Conservation (phyloP, 805 yeast genomes). For the Suhomyces emberorum region DNA sequence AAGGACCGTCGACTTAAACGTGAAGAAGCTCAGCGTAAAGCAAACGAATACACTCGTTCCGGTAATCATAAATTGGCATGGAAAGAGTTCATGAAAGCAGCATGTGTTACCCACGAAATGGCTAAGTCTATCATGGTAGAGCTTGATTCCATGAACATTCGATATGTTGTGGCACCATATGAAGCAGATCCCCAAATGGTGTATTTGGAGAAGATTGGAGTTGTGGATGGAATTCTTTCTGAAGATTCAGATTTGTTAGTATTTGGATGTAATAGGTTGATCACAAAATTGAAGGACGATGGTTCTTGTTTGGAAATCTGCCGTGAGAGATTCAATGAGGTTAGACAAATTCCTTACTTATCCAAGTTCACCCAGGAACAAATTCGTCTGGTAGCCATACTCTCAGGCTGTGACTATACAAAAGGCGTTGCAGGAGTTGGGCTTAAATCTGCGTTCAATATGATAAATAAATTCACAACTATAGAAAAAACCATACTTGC, state of each 20-base stretch:
- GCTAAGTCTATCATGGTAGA: constrained; percentile 80
- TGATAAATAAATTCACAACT: constrained; percentile 49
- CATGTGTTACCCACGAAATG: constrained; percentile 87
- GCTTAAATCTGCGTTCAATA: constrained; percentile 63
- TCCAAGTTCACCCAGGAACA: constrained; percentile 52
- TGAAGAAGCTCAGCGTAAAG: constrained; percentile 54
- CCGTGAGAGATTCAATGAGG: constrained; percentile 49
- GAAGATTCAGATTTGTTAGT: constrained; percentile 92
- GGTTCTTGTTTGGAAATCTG: constrained; percentile 69
- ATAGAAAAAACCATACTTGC: constrained; percentile 56
- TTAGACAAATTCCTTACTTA: constrained; percentile 49
- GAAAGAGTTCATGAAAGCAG: constrained; percentile 70
- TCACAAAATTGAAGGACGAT: constrained; percentile 80
- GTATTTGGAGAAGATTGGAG: constrained; percentile 68
- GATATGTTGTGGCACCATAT: constrained; percentile 90
- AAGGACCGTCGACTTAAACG: constrained; percentile 57
- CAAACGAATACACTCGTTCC: constrained; percentile 44
- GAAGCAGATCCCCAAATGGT: constrained; percentile 99
- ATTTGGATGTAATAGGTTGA: constrained; percentile 74
- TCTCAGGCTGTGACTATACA: constrained; percentile 97
- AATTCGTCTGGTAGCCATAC: constrained; percentile 71
- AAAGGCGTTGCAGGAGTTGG: constrained; percentile 84
- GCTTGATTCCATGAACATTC: constrained; percentile 54
- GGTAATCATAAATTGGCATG: constrained; percentile 63
- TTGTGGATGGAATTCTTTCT: constrained; percentile 81